phyloP scores from a whole-genome alignment of 2,329 filamentous ascomycete genomes.

The Paramyrothecium roridum region DNA sequence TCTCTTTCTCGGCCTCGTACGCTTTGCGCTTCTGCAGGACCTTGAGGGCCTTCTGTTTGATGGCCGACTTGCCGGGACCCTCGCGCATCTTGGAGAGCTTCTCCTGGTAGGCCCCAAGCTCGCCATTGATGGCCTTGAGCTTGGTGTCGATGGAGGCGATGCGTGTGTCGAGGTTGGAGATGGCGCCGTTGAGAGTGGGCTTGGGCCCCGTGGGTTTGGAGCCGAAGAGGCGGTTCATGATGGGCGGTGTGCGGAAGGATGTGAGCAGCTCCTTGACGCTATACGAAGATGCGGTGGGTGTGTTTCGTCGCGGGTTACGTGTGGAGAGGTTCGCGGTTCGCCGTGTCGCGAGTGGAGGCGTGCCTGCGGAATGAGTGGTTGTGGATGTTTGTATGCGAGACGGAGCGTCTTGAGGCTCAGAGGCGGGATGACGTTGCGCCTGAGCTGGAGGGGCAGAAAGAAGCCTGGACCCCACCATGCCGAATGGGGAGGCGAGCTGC shows the following conservation, averaged over 20 bases:
- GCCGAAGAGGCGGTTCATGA: slow-evolving; percentile 96
- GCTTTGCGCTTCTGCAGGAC: slow-evolving; percentile 90
- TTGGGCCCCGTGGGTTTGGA: slow-evolving; percentile 83
- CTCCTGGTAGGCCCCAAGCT: slow-evolving; percentile 82
- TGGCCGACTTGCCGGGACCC: slow-evolving; percentile 85
- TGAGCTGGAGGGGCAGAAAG: not conserved
- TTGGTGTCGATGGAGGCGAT: slow-evolving; percentile 91
- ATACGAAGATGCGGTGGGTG: not conserved
- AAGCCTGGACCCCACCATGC: not conserved
- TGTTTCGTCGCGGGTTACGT: too few species aligned
- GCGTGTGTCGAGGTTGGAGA: slow-evolving; percentile 79
- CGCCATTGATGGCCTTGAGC: slow-evolving; percentile 85
- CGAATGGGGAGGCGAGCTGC: not conserved
- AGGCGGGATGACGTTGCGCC: not conserved
- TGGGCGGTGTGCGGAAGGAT: slow-evolving; percentile 13
- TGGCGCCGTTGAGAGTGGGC: slow-evolving; percentile 80
- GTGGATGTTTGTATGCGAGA: not conserved
- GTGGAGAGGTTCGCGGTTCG: too few species aligned
- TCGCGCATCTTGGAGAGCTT: slow-evolving; percentile 92
- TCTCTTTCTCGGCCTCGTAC: slow-evolving; percentile 91
- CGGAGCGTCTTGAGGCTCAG: not conserved
- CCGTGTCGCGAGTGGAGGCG: too few species aligned
- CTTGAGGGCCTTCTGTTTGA: slow-evolving; percentile 93
- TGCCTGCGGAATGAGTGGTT: not conserved
- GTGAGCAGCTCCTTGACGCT: too few species aligned